Conservation (phyloP, 176 grass and related monocot species). For the Hyparrhenia diplandra region DNA sequence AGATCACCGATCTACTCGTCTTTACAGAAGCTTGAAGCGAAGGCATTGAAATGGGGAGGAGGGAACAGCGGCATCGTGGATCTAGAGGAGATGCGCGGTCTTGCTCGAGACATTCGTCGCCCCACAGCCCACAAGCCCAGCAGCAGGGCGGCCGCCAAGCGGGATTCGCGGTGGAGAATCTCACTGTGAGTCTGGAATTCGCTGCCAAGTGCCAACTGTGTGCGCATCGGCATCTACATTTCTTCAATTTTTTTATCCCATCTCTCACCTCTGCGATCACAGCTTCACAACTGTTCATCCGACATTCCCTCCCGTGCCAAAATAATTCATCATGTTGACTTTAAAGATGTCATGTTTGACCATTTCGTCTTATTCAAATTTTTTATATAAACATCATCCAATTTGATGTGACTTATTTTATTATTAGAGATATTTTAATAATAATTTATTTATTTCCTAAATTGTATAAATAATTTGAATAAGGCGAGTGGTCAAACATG, state of each 20-base stretch:
- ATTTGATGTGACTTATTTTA: too few relatives aligned
- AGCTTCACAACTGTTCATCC: too few relatives aligned
- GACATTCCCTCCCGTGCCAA: too few relatives aligned
- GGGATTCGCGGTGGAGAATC: slow-evolving; percentile 37
- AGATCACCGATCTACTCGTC: neutral
- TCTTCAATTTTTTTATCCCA: neutral
- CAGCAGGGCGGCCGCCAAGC: neutral
- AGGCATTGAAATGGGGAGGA: neutral
- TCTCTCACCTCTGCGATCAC: slow-evolving; percentile 1
- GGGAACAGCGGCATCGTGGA: neutral
- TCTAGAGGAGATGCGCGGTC: slow-evolving; percentile 18
- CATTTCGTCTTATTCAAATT: too few relatives aligned
- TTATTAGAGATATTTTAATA: too few relatives aligned
- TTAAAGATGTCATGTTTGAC: too few relatives aligned
- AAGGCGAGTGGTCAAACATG: too few relatives aligned
- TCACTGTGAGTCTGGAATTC: neutral
- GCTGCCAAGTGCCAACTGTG: neutral
- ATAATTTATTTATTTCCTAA: too few relatives aligned
- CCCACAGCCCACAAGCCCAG: neutral
- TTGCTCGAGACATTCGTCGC: slow-evolving; percentile 28
- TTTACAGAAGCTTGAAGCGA: slow-evolving; percentile 33
- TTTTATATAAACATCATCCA: too few relatives aligned
- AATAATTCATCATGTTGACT: too few relatives aligned
- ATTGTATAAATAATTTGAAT: too few relatives aligned
- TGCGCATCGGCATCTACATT: neutral